Percentiles rank a stretch among this genome's conserved stretches.
These are phyloP conservation scores for Plasmodium berghei DNA, from an alignment of 169 alveolate genomes.

Conservation along the genomic window DNA sequence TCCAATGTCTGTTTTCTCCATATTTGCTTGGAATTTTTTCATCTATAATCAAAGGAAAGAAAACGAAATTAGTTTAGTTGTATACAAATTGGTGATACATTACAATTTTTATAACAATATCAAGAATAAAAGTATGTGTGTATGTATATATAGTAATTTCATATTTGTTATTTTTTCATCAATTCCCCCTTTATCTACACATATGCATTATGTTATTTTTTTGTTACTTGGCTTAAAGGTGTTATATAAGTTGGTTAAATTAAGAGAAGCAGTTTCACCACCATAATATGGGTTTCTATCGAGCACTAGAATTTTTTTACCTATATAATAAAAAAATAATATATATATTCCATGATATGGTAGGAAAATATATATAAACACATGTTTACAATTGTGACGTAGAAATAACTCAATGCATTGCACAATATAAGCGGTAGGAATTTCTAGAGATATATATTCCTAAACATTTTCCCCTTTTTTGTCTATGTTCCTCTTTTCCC, in stretches of 20 bases:
- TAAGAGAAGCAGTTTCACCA: constrained; percentile 98
- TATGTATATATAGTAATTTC: not conserved
- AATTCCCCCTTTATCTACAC: too few relatives aligned
- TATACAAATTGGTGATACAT: constrained; percentile 4
- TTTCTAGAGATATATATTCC: not conserved
- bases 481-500: not conserved
- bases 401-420: not conserved
- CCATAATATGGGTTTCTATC: constrained; percentile 98
- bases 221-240: constrained; percentile 92
- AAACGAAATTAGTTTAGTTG: not conserved
- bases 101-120: not conserved
- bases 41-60: constrained; percentile 74
- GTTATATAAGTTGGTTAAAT: constrained; percentile 95
- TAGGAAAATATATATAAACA: constrained; percentile 11
- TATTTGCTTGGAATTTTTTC: constrained; percentile 91
- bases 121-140: not conserved
- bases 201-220: not conserved
- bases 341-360: not conserved
- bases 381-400: not conserved
- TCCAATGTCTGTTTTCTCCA: constrained; percentile 99
- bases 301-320: constrained; percentile 96
- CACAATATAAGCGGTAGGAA: not conserved
- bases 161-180: not conserved
- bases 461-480: too few relatives aligned
- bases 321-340: constrained; percentile 77